Evolutionary conservation across 2,329 filamentous ascomycete genomes (phyloP).

Genomic region (Talaromyces sp.): DNA sequence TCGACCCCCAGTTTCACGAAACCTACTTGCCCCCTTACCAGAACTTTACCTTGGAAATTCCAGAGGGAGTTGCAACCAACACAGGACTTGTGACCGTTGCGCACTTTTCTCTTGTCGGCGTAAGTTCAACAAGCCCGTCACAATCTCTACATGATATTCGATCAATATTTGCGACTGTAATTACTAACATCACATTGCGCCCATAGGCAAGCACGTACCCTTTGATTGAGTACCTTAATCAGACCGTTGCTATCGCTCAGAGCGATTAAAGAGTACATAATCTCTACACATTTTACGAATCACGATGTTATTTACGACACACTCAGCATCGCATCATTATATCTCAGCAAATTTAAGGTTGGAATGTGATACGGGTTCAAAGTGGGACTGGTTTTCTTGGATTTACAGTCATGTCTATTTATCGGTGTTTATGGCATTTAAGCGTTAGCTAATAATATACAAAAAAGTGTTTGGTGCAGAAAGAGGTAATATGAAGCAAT

Average conservation of each 20-base stretch:
- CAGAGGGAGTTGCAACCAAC: slow-evolving; percentile 19
- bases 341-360: background rate
- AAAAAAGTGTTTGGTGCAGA: background rate
- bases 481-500: no score
- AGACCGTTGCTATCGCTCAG: slow-evolving; percentile 25
- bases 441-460: background rate
- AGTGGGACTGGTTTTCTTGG: background rate
- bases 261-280: background rate
- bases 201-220: slow-evolving; percentile 25
- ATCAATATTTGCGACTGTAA: slow-evolving; percentile 10
- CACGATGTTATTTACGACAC: background rate
- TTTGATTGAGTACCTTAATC: slow-evolving; percentile 26
- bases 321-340: background rate
- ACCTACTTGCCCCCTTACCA: slow-evolving; percentile 25
- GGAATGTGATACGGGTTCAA: background rate
- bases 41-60: slow-evolving; percentile 31
- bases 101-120: slow-evolving; percentile 30
- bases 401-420: background rate
- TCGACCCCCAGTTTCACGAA: slow-evolving; percentile 29
- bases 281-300: background rate
- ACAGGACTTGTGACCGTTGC: slow-evolving; percentile 27
- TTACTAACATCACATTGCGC: background rate
- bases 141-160: background rate
- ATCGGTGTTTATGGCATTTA: background rate
- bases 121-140: slow-evolving; percentile 21